Evolutionary conservation across 176 grass and related monocot species (phyloP), one percentile per base, ranked within the genome.

Genomic region (Triticum dicoccoides): DNA sequence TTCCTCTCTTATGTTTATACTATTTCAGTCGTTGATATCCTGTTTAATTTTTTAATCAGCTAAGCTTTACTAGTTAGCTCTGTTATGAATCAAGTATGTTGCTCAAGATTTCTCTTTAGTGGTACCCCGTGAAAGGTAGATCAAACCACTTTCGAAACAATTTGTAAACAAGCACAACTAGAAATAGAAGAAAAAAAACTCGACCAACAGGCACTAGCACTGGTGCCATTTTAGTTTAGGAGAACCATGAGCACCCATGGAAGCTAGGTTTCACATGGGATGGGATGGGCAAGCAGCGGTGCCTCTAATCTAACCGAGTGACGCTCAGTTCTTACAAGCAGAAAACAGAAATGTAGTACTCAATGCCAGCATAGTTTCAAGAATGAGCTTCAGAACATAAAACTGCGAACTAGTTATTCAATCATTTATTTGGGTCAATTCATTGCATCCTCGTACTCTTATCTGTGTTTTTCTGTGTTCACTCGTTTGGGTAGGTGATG

Each of bases 81-180:
- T 76, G 11, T 76, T 75, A 61, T n/a, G 27, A 63, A 29, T 82
- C 38, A 11, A 1, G n/a, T 84, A 37, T 18, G 5, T 65, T 32
- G 75, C n/a, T 76, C 39, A 88, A 47, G 13, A 25, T 77, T 13
- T 51, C 18, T 76, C 12, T 58, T 21, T 20, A 88, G 68, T 61
- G 45, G 29, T 69, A 24, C 29, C 12, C 39, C 21, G 11, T 80
- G 17, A 62, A 18, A 79, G 11, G 11, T 64, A 65, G 52, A 39
- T 21, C 30, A 41, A 29, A 68, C 30, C 13, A 49, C 8, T 65
- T 81, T 11, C 6, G 54, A 58, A 21, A 58, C 54, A 58, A 58
- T 58, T 58, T 58, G 54, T 58, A 21, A 58, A 58, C 54, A 21
- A 18, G 30, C 65, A 68, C 29, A 34, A 18, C 14, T 4, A 34